Conservation (phyloP, 257 asterid genomes). For the Solanum sejunctum region DNA sequence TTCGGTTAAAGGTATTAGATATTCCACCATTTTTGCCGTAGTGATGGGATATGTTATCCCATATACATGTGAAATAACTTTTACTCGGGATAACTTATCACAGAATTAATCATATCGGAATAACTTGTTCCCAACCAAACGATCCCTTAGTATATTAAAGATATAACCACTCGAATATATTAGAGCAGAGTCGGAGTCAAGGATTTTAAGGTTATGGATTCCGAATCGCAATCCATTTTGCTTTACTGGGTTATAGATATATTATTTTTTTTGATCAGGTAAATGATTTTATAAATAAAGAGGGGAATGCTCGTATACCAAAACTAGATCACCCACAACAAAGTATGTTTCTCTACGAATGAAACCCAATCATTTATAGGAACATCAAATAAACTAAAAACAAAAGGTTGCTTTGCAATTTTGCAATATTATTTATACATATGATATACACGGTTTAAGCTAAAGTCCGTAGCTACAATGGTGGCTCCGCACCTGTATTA, state of each 20-base stretch:
- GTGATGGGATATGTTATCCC: too few relatives aligned
- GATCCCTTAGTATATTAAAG: not conserved
- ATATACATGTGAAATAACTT: too few relatives aligned
- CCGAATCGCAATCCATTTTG: not conserved
- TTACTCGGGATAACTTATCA: too few relatives aligned
- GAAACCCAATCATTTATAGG: not conserved
- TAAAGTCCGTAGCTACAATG: not conserved
- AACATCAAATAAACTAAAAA: not conserved
- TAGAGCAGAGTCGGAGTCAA: not conserved
- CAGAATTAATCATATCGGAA: too few relatives aligned
- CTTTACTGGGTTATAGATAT: not conserved
- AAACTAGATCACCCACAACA: not conserved
- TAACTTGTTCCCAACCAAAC: too few relatives aligned
- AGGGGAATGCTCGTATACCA: not conserved
- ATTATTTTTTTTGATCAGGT: not conserved
- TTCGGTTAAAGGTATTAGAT: too few relatives aligned
- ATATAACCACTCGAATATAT: not conserved
- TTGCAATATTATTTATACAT: not conserved
- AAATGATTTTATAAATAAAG: not conserved
- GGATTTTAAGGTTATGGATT: not conserved
- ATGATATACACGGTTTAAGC: not conserved
- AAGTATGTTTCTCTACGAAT: not conserved
- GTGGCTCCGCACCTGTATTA: not conserved
- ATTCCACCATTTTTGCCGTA: too few relatives aligned
- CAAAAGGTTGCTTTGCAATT: not conserved